Percentiles rank a stretch among this genome's conserved stretches.
phyloP scores from a whole-genome alignment of 2,329 filamentous ascomycete species.

The Diaporthe capsici region DNA sequence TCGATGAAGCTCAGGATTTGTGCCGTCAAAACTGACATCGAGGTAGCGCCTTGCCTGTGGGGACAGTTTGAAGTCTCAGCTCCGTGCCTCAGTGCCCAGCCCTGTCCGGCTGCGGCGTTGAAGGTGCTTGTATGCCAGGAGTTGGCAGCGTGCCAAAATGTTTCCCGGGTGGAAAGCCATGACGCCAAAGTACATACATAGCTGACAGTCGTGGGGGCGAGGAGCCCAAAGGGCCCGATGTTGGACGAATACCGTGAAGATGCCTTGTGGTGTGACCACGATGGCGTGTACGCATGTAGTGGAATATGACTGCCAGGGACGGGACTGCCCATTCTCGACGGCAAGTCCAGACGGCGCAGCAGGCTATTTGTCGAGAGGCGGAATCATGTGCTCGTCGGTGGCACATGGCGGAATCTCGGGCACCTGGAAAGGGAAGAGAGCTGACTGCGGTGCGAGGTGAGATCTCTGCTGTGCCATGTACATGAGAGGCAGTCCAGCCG shows the following conservation, averaged over 20 bases:
- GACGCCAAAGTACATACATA: background rate
- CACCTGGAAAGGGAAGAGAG: constrained; percentile 6
- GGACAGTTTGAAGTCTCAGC: background rate
- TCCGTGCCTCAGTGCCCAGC: background rate
- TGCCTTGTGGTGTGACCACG: background rate
- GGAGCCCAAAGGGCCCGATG: background rate
- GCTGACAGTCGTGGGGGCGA: background rate
- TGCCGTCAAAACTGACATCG: constrained; percentile 1
- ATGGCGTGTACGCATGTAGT: background rate
- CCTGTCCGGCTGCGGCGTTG: background rate
- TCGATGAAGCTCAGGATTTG: background rate
- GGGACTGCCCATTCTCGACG: background rate
- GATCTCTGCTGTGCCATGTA: constrained; percentile 16
- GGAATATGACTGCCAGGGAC: background rate
- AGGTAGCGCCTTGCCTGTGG: background rate
- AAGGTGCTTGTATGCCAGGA: background rate
- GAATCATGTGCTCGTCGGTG: constrained; percentile 31
- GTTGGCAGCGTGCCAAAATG: background rate
- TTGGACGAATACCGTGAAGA: background rate
- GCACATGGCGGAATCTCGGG: constrained; percentile 35
- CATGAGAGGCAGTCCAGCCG: background rate
- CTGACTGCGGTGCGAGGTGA: background rate
- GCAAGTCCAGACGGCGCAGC: constrained; percentile 29
- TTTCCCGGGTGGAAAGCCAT: too few relatives aligned
- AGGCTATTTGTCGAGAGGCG: constrained; percentile 27